Conservation (phyloP, 129 eudicot genomes). For the Flaveria trinervia region DNA sequence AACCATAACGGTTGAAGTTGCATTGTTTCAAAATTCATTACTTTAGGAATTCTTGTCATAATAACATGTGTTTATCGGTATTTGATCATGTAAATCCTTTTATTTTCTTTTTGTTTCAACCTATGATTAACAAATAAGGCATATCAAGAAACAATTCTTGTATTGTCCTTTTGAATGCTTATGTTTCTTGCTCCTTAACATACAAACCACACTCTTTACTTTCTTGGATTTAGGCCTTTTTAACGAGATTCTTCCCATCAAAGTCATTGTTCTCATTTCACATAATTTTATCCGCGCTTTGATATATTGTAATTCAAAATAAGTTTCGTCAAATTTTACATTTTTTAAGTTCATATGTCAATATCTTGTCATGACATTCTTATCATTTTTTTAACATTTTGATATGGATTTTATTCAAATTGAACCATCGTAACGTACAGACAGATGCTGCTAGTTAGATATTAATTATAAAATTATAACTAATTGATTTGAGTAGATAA, state of each 20-base stretch:
- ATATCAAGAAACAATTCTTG: slow-evolving; percentile 77
- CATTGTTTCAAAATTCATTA: slow-evolving; percentile 67
- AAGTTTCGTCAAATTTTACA: too few species aligned
- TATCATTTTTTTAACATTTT: too few species aligned
- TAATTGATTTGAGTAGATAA: too few species aligned
- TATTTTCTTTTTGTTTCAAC: slow-evolving; percentile 78
- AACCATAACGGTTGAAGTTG: slow-evolving; percentile 65
- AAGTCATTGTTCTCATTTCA: too few species aligned
- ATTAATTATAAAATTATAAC: too few species aligned
- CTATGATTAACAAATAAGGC: slow-evolving; percentile 76
- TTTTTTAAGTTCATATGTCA: too few species aligned
- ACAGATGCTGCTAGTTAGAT: too few species aligned
- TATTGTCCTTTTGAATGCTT: slow-evolving; percentile 83
- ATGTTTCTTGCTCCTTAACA: slow-evolving; percentile 78
- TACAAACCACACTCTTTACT: slow-evolving; percentile 60
- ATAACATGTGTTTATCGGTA: slow-evolving; percentile 80
- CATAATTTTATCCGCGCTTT: too few species aligned
- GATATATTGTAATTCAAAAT: too few species aligned
- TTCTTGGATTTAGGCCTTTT: slow-evolving; percentile 64
- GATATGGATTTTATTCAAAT: too few species aligned
- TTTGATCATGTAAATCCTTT: slow-evolving; percentile 81
- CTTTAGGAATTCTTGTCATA: slow-evolving; percentile 63
- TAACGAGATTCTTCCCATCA: not conserved
- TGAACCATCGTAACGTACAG: too few species aligned
- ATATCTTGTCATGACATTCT: too few species aligned